Conservation (phyloP, 83 land plant species). For the Thuja plicata region DNA sequence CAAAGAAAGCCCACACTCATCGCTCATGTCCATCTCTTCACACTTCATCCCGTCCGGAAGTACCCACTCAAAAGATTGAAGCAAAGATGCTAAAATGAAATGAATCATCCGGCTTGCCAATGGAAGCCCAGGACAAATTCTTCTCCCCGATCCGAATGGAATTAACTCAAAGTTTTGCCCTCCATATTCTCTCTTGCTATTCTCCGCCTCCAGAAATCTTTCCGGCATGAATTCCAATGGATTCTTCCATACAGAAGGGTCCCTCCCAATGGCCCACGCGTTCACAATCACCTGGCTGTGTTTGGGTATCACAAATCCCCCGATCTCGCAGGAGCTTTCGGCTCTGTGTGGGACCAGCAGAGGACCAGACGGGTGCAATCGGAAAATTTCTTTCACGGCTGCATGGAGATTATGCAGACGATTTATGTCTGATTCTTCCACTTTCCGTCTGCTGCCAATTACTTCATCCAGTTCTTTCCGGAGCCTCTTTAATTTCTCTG, state of each 20-base stretch:
- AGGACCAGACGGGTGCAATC: not conserved
- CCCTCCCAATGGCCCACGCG: not conserved
- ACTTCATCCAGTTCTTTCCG: too few relatives aligned
- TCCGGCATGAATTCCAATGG: not conserved
- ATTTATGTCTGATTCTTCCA: too few relatives aligned
- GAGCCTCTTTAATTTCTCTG: too few relatives aligned
- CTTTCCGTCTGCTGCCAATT: too few relatives aligned
- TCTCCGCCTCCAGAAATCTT: not conserved
- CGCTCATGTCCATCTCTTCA: conserved; percentile 19
- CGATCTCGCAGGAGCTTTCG: not conserved
- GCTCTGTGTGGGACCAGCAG: not conserved
- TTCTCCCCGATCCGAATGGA: conserved; percentile 35
- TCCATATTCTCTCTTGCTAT: conserved; percentile 10
- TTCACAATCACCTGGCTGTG: not conserved
- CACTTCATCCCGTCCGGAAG: not conserved
- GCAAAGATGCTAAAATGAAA: conserved; percentile 20
- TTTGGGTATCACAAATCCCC: not conserved
- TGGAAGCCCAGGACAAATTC: conserved; percentile 29
- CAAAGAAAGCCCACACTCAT: conserved; percentile 20
- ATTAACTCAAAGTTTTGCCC: conserved; percentile 22
- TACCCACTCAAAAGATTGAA: conserved; percentile 35
- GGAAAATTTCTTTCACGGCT: not conserved
- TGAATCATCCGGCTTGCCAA: conserved; percentile 20
- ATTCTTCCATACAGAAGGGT: not conserved
- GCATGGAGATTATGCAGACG: not conserved